Conservation (phyloP, 768 basidiomycete species). For the Thelephora aurantiotincta region DNA sequence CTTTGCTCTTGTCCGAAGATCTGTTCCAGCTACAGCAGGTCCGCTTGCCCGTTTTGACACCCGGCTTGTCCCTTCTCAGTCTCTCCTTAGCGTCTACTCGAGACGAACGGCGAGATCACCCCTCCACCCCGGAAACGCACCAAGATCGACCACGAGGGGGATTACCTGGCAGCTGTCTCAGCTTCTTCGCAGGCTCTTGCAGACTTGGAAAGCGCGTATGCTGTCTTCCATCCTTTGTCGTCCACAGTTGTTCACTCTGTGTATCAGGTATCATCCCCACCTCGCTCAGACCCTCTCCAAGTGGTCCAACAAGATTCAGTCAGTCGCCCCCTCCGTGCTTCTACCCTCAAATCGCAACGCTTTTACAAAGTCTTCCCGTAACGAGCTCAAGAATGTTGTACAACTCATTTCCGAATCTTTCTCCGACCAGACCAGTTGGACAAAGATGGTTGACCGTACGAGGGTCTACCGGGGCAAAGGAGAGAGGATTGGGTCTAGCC, state of each 20-base stretch:
- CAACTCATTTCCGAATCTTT: constrained; percentile 57
- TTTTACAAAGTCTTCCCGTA: constrained; percentile 27
- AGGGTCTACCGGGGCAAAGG: constrained; percentile 38
- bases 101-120: constrained; percentile 29
- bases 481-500: constrained; percentile 24
- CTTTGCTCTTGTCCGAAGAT: constrained; percentile 47
- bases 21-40: constrained; percentile 61
- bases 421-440: constrained; percentile 36
- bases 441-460: constrained; percentile 50
- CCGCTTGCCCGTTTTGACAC: constrained; percentile 6
- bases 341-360: constrained; percentile 56
- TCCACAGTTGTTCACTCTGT: constrained; percentile 3
- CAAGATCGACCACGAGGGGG: constrained; percentile 22
- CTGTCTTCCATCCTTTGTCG: not conserved
- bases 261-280: constrained; percentile 45
- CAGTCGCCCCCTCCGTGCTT: constrained; percentile 71
- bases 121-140: constrained; percentile 46
- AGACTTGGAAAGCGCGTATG: constrained; percentile 8
- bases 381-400: constrained; percentile 30
- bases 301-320: constrained; percentile 94
- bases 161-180: constrained; percentile 27
- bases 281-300: constrained; percentile 72
- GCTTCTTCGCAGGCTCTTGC: constrained; percentile 18
- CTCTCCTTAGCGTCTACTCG: constrained; percentile 10
- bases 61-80: not conserved